These are phyloP conservation scores for Ophiocordyceps polyrhachis-furcata DNA, from an alignment of 2,329 filamentous ascomycete genomes.

Conservation along the genomic window DNA sequence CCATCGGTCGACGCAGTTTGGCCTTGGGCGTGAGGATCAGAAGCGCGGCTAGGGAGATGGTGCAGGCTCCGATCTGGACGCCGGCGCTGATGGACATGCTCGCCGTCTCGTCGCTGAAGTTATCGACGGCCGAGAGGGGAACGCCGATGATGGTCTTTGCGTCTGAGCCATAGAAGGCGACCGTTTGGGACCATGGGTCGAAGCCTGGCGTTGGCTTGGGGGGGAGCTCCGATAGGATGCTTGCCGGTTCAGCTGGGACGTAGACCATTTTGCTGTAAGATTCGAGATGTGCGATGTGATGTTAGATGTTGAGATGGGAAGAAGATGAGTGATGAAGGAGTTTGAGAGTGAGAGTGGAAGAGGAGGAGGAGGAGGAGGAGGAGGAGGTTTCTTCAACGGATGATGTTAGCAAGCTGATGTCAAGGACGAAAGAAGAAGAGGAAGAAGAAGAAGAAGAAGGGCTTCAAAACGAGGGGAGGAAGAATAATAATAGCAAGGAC, in stretches of 20 bases:
- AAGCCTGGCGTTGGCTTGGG: slow-evolving; percentile 8
- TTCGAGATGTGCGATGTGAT: too few species aligned
- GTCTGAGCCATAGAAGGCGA: slow-evolving; percentile 16
- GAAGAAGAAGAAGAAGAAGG: not conserved
- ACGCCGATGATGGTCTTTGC: slow-evolving; percentile 13
- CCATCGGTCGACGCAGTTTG: slow-evolving; percentile 46
- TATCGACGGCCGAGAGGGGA: slow-evolving; percentile 15
- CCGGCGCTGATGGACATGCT: slow-evolving; percentile 43
- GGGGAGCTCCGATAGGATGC: not conserved
- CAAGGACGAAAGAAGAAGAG: not conserved
- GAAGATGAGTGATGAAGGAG: not conserved
- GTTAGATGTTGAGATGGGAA: not conserved
- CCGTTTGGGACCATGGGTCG: slow-evolving; percentile 17
- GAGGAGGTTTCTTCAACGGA: not conserved
- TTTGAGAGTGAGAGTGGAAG: too few species aligned
- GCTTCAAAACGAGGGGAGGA: not conserved
- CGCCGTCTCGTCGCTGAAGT: slow-evolving; percentile 12
- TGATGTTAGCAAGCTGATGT: not conserved
- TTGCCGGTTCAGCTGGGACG: too few species aligned
- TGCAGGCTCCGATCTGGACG: slow-evolving; percentile 48
- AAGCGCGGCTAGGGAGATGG: slow-evolving; percentile 46
- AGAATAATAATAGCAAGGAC: not conserved
- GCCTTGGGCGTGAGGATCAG: slow-evolving; percentile 43
- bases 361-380: too few species aligned
- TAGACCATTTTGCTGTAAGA: too few species aligned